Evolutionary conservation across 345 rosid species (phyloP), one percentile per base, ranked within the genome.

Genomic region (Ailanthus altissimus): DNA sequence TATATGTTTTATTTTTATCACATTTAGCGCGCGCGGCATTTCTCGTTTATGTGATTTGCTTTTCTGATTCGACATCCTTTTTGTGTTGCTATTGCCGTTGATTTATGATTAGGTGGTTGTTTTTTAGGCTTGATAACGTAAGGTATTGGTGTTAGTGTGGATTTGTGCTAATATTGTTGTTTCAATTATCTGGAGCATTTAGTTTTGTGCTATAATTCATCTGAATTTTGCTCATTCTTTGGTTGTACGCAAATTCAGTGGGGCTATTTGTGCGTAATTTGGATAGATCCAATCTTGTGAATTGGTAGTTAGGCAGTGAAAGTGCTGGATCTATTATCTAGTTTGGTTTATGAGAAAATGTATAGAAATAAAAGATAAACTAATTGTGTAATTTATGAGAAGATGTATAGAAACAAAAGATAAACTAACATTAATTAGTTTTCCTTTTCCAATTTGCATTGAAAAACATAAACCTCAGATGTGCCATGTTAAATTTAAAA

Each of bases 251-350:
- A 1, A 38, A 72, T 58, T 67, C 28, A 13, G 5, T 21, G 40
- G 21, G 38, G 77, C 42, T 47, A 46, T 26, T 72, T 77, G 28
- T 47, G 75, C n/a, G n/a, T 72, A 54, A 40, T 70, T 70, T 50
- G 61, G 69, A 18, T 80, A 77, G 87, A 85, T 87, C 87, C 83
- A 73, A 59, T 69, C 59, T 72, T 40, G 6, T 26, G 4, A 40
- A 23, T 40, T 21, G 51, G 68, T 28, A 57, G 12, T 56, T 28
- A 10, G 74, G 26, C 49, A 46, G 53, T 62, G 62, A 8, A 53
- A 56, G 73, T 70, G 36, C 21, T 8, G 67, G 76, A 74, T 79
- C 76, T 74, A 8, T 23, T 25, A 8, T 25, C 45, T 32, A 43
- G 53, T 23, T 66, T 51, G 36, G 61, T 10, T n/a, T 63, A 8